Percentiles rank a stretch among this genome's conserved stretches.
Evolutionary conservation across 345 rosid species (phyloP).

Genomic region (Anacardium occidentale): DNA sequence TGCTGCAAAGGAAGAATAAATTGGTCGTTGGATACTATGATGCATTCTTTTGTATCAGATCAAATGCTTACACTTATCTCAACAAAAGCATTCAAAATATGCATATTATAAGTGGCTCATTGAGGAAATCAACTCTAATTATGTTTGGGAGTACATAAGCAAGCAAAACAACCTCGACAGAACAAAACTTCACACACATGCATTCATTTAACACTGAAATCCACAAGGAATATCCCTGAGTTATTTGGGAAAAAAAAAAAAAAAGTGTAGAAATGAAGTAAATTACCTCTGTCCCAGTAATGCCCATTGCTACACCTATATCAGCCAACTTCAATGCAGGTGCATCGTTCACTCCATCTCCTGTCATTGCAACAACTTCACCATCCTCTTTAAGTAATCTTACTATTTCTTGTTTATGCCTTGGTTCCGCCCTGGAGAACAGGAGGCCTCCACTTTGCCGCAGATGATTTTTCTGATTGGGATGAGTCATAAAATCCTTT

Average conservation of each 20-base stretch:
- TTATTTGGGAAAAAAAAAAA: not conserved
- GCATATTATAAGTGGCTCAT: not conserved
- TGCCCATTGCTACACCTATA: constrained; percentile 98
- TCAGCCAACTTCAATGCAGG: constrained; percentile 98
- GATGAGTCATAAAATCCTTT: constrained; percentile 63
- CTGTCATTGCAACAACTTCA: constrained; percentile 99
- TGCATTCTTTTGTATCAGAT: not conserved
- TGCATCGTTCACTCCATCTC: constrained; percentile 98
- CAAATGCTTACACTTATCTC: not conserved
- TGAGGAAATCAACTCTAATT: not conserved
- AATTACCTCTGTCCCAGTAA: constrained; percentile 87
- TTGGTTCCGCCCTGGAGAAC: constrained; percentile 97
- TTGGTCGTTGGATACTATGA: not conserved
- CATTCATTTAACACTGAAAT: not conserved
- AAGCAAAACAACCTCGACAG: not conserved
- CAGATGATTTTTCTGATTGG: constrained; percentile 53
- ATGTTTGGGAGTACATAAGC: not conserved
- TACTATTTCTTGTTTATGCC: constrained; percentile 97
- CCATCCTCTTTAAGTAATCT: constrained; percentile 94
- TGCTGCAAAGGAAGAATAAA: not conserved
- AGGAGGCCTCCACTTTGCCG: constrained; percentile 75
- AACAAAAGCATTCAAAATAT: not conserved
- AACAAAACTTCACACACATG: not conserved
- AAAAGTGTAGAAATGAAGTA: not conserved
- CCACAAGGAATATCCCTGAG: not conserved